Conservation (phyloP, 306 rosid species). For the Corylus americana region DNA sequence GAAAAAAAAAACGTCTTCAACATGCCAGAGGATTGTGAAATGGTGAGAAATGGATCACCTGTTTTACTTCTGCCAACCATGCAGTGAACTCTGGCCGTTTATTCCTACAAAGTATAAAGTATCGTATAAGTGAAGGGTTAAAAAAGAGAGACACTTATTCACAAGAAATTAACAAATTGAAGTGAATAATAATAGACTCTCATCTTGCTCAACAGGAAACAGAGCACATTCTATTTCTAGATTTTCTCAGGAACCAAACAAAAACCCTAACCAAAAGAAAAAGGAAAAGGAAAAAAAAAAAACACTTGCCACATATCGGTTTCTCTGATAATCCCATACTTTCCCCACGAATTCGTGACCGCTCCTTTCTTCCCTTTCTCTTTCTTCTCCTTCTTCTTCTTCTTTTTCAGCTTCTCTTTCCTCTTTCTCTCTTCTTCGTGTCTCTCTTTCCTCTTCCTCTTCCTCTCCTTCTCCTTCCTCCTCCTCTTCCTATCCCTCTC, state of each 20-base stretch:
- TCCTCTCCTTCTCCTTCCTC: slow-evolving; percentile 37
- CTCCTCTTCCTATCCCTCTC: slow-evolving; percentile 27
- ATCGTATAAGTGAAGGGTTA: slow-evolving; percentile 16
- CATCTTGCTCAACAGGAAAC: not conserved
- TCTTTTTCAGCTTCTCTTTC: slow-evolving; percentile 37
- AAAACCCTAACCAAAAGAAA: not conserved
- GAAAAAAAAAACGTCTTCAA: not conserved
- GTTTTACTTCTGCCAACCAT: slow-evolving; percentile 89
- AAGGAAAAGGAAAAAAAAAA: not conserved
- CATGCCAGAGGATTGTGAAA: slow-evolving; percentile 4
- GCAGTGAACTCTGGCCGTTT: slow-evolving; percentile 98
- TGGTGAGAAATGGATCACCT: slow-evolving; percentile 50
- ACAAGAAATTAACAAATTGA: not conserved
- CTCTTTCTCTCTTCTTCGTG: slow-evolving; percentile 32
- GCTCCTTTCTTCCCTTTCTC: slow-evolving; percentile 87
- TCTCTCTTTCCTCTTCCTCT: slow-evolving; percentile 34
- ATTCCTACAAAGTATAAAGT: slow-evolving; percentile 56
- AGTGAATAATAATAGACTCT: not conserved
- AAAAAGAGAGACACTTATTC: not conserved
- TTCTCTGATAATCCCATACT: slow-evolving; percentile 81
- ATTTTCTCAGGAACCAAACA: slow-evolving; percentile 21
- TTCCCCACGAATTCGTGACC: slow-evolving; percentile 88
- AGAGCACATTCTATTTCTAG: not conserved
- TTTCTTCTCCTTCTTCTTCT: slow-evolving; percentile 57
- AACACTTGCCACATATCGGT: slow-evolving; percentile 92